Evolutionary conservation across 1,139 yeast genomes (phyloP).

Genomic region (Blastobotrys ciferrii): DNA sequence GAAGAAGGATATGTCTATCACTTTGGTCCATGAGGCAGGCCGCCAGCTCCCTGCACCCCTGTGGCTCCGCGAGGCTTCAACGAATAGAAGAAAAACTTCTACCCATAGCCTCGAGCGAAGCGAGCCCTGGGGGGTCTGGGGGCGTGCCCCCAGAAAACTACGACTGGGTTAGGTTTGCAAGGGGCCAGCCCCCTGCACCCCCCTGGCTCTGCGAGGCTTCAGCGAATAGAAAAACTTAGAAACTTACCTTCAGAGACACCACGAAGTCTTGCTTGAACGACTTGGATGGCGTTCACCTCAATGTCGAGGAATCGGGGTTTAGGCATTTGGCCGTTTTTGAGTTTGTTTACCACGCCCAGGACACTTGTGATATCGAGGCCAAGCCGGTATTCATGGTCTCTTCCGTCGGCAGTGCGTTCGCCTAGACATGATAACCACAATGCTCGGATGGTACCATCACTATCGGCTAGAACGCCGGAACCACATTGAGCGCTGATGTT

Average conservation of each 20-base stretch:
- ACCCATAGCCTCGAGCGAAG: too few relatives aligned
- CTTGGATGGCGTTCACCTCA: slow-evolving; percentile 67
- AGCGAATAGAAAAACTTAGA: too few relatives aligned
- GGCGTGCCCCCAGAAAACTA: too few relatives aligned
- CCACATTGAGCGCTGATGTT: slow-evolving; percentile 71
- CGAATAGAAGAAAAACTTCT: too few relatives aligned
- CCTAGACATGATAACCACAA: slow-evolving; percentile 83
- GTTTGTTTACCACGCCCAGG: slow-evolving; percentile 51
- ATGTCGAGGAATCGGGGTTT: slow-evolving; percentile 69
- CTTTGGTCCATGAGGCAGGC: too few relatives aligned
- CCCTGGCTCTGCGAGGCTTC: too few relatives aligned
- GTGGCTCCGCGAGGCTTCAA: too few relatives aligned
- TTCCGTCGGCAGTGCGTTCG: slow-evolving; percentile 54
- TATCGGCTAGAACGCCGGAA: slow-evolving; percentile 77
- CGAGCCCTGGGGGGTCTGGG: too few relatives aligned
- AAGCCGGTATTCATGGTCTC: slow-evolving; percentile 66
- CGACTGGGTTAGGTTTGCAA: too few relatives aligned
- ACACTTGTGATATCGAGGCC: slow-evolving; percentile 77
- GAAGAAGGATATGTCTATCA: too few relatives aligned
- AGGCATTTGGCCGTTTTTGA: slow-evolving; percentile 55
- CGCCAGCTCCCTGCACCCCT: too few relatives aligned
- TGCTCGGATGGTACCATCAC: slow-evolving; percentile 76
- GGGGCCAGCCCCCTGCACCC: too few relatives aligned
- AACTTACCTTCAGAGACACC: slow-evolving; percentile 63
- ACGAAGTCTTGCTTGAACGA: slow-evolving; percentile 75